Percentiles rank a stretch among this genome's conserved stretches.
phyloP scores from a whole-genome alignment of 2,329 filamentous ascomycete species.

The Fusarium longipes region DNA sequence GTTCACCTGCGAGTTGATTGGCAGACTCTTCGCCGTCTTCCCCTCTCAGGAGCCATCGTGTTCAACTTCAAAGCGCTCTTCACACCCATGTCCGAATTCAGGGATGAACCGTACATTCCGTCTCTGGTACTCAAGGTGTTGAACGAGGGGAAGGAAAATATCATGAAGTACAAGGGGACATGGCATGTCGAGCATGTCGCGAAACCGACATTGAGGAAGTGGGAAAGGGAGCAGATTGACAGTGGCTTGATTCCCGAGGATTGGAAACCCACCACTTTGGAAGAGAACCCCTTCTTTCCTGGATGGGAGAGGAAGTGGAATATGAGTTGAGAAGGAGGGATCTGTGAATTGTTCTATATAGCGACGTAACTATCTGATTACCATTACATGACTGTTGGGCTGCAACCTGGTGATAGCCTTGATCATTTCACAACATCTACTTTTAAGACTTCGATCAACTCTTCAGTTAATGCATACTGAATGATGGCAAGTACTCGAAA shows the following conservation, averaged over 20 bases:
- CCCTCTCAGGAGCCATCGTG: conserved; percentile 77
- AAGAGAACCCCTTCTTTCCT: conserved; percentile 80
- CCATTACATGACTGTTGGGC: not conserved
- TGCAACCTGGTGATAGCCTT: not conserved
- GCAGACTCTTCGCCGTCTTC: conserved; percentile 85
- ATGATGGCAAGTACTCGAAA: too few species aligned
- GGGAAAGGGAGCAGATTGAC: conserved; percentile 73
- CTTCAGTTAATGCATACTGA: too few species aligned
- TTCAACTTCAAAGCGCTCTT: conserved; percentile 94
- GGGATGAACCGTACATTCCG: conserved; percentile 78
- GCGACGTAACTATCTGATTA: not conserved
- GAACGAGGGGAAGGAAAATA: conserved; percentile 65
- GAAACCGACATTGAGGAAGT: conserved; percentile 72
- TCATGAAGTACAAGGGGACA: conserved; percentile 85
- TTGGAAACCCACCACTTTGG: conserved; percentile 76
- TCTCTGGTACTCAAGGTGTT: conserved; percentile 74
- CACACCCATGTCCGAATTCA: conserved; percentile 76
- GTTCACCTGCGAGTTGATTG: conserved; percentile 83
- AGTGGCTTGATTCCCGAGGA: conserved; percentile 67
- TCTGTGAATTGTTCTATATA: not conserved
- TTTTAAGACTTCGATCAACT: too few species aligned
- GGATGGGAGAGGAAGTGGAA: conserved; percentile 67
- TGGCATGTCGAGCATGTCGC: conserved; percentile 82
- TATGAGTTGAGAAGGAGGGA: not conserved
- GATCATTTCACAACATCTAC: too few species aligned